These are phyloP conservation scores for Starmera quercuum DNA, from an alignment of 805 yeast species.

Conservation along the genomic window DNA sequence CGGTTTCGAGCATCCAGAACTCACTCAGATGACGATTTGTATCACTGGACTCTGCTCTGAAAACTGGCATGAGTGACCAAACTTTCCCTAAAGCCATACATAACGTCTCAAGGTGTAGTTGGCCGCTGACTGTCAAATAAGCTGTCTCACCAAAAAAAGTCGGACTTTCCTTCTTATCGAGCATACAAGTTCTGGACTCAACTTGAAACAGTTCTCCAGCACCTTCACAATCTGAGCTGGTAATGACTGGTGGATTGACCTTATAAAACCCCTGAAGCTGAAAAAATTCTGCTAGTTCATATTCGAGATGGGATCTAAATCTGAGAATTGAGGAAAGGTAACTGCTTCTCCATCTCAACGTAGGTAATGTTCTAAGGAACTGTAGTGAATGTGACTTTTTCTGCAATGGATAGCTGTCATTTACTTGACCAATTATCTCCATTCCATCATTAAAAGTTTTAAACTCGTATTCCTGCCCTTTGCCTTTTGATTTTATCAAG, in stretches of 20 bases:
- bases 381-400: conserved; percentile 66
- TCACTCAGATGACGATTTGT: conserved; percentile 90
- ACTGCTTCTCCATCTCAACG: conserved; percentile 66
- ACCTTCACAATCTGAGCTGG: conserved; percentile 93
- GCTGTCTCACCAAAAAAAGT: conserved; percentile 60
- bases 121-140: conserved; percentile 84
- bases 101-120: conserved; percentile 79
- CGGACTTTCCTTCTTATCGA: conserved; percentile 7
- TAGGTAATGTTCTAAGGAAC: conserved; percentile 65
- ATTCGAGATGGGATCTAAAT: conserved; percentile 63
- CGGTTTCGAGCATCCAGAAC: conserved; percentile 98
- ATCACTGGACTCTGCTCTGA: conserved; percentile 87
- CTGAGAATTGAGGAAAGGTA: conserved; percentile 62
- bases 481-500: conserved; percentile 38
- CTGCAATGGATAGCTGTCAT: conserved; percentile 69
- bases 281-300: conserved; percentile 47
- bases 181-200: conserved; percentile 24
- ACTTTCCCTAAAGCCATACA: conserved; percentile 70
- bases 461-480: conserved; percentile 48
- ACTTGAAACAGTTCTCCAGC: conserved; percentile 86
- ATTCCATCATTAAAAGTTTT: conserved; percentile 28
- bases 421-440: conserved; percentile 52
- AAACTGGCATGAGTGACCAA: conserved; percentile 88
- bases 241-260: conserved; percentile 80
- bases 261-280: conserved; percentile 48